Percentiles rank a stretch among this genome's conserved stretches.
phyloP scores from a whole-genome alignment of 768 basidiomycete genomes.

The Rhodotorula babjevae region DNA sequence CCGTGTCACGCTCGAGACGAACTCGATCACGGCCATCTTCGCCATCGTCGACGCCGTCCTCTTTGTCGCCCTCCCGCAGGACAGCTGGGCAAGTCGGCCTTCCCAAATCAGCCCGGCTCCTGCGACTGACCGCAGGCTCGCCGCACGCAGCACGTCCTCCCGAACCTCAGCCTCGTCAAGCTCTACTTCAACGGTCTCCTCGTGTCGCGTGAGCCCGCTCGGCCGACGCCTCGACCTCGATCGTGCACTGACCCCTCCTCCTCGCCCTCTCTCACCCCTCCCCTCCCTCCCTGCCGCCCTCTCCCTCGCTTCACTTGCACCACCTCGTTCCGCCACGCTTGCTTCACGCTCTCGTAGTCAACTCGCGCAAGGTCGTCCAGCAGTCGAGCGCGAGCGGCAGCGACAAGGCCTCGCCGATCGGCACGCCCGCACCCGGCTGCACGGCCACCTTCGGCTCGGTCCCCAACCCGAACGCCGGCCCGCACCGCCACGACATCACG shows the following conservation, averaged over 20 bases:
- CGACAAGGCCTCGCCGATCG: not conserved
- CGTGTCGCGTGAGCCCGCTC: constrained; percentile 40
- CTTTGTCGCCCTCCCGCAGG: not conserved
- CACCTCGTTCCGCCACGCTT: not conserved
- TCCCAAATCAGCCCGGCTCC: not conserved
- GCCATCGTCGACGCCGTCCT: constrained; percentile 24
- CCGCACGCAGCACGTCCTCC: constrained; percentile 14
- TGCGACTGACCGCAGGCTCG: not conserved
- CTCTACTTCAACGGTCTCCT: constrained; percentile 51
- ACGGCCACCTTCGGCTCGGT: not conserved
- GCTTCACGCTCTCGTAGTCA: not conserved
- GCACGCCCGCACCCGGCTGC: not conserved
- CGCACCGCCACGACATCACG: not conserved
- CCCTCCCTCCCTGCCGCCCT: not conserved
- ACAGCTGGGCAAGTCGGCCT: not conserved
- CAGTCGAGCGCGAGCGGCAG: not conserved
- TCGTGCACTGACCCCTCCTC: too few species aligned
- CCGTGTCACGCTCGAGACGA: not conserved
- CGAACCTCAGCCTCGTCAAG: constrained; percentile 45
- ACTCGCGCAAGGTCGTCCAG: not conserved
- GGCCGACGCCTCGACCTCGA: too few species aligned
- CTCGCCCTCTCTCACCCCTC: too few species aligned
- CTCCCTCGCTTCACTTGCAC: not conserved
- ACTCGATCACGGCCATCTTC: constrained; percentile 13
- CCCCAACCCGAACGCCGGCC: not conserved